Evolutionary conservation across 345 rosid genomes (phyloP), one percentile per base, ranked within the genome.

Genomic region (Crucihimalaya himalaica): DNA sequence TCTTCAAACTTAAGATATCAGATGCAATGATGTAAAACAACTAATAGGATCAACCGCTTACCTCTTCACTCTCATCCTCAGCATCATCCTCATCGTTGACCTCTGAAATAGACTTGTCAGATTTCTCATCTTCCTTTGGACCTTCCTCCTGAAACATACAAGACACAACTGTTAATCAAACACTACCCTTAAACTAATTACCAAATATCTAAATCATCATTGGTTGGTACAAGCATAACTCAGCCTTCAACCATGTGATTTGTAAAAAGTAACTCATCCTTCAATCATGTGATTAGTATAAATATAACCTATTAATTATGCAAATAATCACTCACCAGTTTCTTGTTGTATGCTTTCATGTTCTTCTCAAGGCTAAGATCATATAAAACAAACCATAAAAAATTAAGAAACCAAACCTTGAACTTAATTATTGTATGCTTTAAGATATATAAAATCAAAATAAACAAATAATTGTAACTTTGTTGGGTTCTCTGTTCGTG

Each of bases 101-200:
- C 81, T 95, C 99, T 0, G 99, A 95, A 53, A 86, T 74, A 0
- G 99, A 95, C 87, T 95, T 95, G 81, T 90, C 99, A 5, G 99
- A 95, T 59, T 92, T 97, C 13, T 79, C 98, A 35, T 90, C 92
- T 0, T 86, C 92, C 16, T 87, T 86, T 19, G 95, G 79, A 6
- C 80, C 96, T 79, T 94, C 97, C 72, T 86, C 86, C 98, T 94
- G 76, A 39, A 52, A 19, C 13, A 32, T 4, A 35, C 15, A 69
- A 31, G 23, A 39, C 21, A 71, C 47, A 48, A 23, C 25, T 8
- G 32, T 29, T 60, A 2, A 20, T 32, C 63, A 71, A 64, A 12
- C 8, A 62, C 54, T 15, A 23, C 6, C 32, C 37, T 25, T 10
- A 18, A 43, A 62, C 53, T 5, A 23, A 51, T 28, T 5, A 34